Conservation (phyloP, 768 basidiomycete species). For the Mycena metata region DNA sequence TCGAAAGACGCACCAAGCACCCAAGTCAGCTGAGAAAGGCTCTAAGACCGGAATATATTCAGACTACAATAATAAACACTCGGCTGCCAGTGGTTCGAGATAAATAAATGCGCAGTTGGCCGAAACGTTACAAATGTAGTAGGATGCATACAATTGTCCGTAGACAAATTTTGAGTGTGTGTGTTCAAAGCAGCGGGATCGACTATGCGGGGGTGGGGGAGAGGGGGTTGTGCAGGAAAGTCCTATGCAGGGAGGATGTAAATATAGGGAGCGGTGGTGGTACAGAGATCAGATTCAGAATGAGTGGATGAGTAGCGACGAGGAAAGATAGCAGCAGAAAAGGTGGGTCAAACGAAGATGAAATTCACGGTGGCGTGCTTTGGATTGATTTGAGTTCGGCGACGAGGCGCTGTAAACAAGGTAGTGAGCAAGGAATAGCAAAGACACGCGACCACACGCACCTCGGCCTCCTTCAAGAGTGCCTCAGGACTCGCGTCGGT, state of each 20-base stretch:
- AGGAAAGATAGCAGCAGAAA: background rate
- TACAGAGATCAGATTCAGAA: conserved; percentile 17
- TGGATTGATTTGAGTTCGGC: conserved; percentile 69
- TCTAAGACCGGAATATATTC: conserved; percentile 6
- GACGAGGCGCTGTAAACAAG: conserved; percentile 67
- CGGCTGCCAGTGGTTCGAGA: background rate
- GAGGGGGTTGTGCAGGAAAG: conserved; percentile 23
- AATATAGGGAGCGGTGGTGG: background rate
- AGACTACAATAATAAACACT: conserved; percentile 11
- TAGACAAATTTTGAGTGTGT: conserved; percentile 21
- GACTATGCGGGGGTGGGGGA: conserved; percentile 27
- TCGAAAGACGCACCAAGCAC: too few relatives aligned
- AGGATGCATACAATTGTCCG: conserved; percentile 17
- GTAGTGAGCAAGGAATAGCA: conserved; percentile 4
- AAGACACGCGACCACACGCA: conserved; percentile 44
- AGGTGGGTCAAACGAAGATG: background rate
- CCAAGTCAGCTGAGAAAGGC: background rate
- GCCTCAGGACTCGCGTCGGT: conserved; percentile 60
- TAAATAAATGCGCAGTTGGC: conserved; percentile 29
- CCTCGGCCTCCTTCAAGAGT: conserved; percentile 69
- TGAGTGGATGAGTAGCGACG: background rate
- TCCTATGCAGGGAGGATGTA: conserved; percentile 17
- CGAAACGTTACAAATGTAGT: conserved; percentile 13
- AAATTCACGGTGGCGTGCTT: conserved; percentile 26
- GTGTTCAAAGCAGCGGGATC: background rate